phyloP scores from a whole-genome alignment of 163 green algal genomes.

The Scenedesmus sp. region DNA sequence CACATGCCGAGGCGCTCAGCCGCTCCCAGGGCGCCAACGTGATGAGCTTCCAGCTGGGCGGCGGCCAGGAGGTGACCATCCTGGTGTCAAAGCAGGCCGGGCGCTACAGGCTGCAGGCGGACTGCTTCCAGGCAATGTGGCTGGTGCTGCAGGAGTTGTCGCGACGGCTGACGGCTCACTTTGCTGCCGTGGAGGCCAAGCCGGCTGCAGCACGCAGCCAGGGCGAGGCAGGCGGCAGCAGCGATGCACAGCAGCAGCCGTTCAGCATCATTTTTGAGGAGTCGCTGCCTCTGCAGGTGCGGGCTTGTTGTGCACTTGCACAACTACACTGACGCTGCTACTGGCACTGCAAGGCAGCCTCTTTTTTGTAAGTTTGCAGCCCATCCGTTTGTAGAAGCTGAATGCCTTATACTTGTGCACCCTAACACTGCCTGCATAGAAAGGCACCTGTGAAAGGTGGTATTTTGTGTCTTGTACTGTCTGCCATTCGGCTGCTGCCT shows the following conservation, averaged over 20 bases:
- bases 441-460: not conserved
- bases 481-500: not conserved
- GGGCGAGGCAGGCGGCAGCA: not conserved
- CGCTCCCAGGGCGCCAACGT: constrained; percentile 62
- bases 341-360: not conserved
- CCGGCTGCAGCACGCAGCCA: constrained; percentile 5
- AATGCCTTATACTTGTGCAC: no score
- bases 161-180: constrained; percentile 66
- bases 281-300: constrained; percentile 72
- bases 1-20: constrained; percentile 44
- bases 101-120: constrained; percentile 75
- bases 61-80: constrained; percentile 68
- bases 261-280: constrained; percentile 59
- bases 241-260: not conserved
- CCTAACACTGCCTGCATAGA: not conserved
- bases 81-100: constrained; percentile 80
- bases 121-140: constrained; percentile 75
- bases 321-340: not conserved
- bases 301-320: not conserved
- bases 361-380: no score
- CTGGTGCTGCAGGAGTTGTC: constrained; percentile 73
- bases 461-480: not conserved
- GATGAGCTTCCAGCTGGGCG: constrained; percentile 70
- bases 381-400: no score
- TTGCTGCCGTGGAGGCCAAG: constrained; percentile 57